A percentile compares a stretch with the other conserved stretches of the same genome.
Conservation (phyloP, 169 alveolate genomes). For the Plasmodium billcollinsi region DNA sequence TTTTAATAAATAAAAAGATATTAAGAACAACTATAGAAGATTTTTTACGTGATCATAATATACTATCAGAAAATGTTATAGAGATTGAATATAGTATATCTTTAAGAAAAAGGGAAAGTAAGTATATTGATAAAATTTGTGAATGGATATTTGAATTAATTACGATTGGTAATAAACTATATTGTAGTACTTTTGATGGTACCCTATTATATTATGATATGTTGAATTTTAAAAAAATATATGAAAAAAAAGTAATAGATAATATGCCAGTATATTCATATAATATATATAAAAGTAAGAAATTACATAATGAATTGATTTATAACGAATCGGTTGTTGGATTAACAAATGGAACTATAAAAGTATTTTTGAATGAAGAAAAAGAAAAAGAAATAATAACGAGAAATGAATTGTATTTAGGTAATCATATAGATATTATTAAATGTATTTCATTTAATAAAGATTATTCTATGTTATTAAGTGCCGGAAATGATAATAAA, state of each 20-base stretch:
- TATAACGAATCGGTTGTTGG: constrained; percentile 55
- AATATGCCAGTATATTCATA: constrained; percentile 30
- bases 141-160: constrained; percentile 71
- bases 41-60: constrained; percentile 37
- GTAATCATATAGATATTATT: constrained; percentile 60
- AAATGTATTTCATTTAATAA: constrained; percentile 43
- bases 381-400: constrained; percentile 14
- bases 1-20: constrained; percentile 64
- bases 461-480: constrained; percentile 16
- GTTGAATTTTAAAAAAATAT: constrained; percentile 30
- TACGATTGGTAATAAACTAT: constrained; percentile 27
- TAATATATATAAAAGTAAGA: constrained; percentile 32
- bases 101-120: constrained; percentile 49
- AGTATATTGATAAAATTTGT: constrained; percentile 26
- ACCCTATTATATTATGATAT: constrained; percentile 50
- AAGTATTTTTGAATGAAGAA: constrained; percentile 59
- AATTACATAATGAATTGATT: background rate
- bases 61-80: constrained; percentile 50
- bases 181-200: constrained; percentile 72
- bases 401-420: constrained; percentile 37
- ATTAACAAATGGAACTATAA: constrained; percentile 43
- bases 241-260: constrained; percentile 19
- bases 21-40: constrained; percentile 72
- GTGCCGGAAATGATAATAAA: constrained; percentile 75
- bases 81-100: constrained; percentile 36